Percentiles rank a stretch among this genome's conserved stretches.
These are phyloP conservation scores for Orbilia oligospora DNA, from an alignment of 2,329 filamentous ascomycete species.

Conservation along the genomic window DNA sequence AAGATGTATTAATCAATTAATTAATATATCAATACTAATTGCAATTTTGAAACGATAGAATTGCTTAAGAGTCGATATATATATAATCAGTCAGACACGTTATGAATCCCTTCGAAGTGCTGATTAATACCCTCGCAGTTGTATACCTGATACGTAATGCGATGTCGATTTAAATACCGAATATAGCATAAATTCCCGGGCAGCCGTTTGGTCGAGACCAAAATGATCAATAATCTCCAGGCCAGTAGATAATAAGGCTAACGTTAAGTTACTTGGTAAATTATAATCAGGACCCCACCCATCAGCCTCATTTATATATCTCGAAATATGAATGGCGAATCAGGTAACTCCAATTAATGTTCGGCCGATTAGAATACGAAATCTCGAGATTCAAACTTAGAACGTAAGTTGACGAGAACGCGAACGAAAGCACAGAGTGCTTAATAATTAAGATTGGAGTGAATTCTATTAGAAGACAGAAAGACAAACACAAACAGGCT, in stretches of 20 bases:
- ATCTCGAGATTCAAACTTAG: not conserved
- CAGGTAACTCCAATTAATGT: not conserved
- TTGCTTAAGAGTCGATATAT: not conserved
- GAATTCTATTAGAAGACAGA: slow-evolving; percentile 3
- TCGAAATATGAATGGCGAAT: not conserved
- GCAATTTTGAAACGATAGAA: not conserved
- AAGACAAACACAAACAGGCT: not conserved
- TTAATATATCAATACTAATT: no score
- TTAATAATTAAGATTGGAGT: not conserved
- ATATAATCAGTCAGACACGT: not conserved
- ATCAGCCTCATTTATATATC: not conserved
- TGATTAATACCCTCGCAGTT: not conserved
- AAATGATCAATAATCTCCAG: not conserved
- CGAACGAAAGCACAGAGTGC: not conserved
- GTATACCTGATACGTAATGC: not conserved
- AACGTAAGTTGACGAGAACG: not conserved
- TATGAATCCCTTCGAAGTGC: not conserved
- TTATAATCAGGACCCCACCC: not conserved
- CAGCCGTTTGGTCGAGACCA: slow-evolving; percentile 2
- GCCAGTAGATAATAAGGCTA: not conserved
- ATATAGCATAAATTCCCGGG: slow-evolving; percentile 6
- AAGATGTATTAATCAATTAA: no score
- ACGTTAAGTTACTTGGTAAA: slow-evolving; percentile 1
- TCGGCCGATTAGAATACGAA: not conserved
- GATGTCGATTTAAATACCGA: slow-evolving; percentile 12